Conservation (phyloP, 2,329 filamentous ascomycete species). For the Penicillium sp. region DNA sequence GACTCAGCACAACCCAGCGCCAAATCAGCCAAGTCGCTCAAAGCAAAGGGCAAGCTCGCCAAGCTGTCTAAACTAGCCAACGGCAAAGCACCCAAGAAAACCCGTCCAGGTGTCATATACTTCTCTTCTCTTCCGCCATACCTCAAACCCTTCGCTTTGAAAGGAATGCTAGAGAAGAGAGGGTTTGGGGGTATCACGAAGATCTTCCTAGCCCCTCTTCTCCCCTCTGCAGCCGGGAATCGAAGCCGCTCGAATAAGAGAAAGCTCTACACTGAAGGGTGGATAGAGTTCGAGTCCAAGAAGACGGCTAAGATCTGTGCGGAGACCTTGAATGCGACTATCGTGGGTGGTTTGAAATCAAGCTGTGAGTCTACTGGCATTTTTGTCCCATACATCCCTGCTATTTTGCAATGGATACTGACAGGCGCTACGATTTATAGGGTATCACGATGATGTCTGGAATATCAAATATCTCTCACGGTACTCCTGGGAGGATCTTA, state of each 20-base stretch:
- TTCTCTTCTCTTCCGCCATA: slow-evolving; percentile 41
- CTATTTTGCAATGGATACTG: background rate
- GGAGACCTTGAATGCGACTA: slow-evolving; percentile 39
- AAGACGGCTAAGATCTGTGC: slow-evolving; percentile 36
- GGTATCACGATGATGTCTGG: slow-evolving; percentile 40
- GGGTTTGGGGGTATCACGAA: slow-evolving; percentile 38
- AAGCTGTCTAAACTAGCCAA: slow-evolving; percentile 9
- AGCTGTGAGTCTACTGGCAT: slow-evolving; percentile 23
- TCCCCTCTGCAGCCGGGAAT: slow-evolving; percentile 19
- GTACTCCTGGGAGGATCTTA: slow-evolving; percentile 39
- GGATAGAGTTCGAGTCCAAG: slow-evolving; percentile 42
- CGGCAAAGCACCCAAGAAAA: slow-evolving; percentile 15
- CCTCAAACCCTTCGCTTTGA: slow-evolving; percentile 41
- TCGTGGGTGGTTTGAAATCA: slow-evolving; percentile 38
- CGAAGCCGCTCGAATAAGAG: slow-evolving; percentile 33
- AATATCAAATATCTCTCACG: slow-evolving; percentile 41
- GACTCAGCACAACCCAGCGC: slow-evolving; percentile 1
- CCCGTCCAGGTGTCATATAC: slow-evolving; percentile 39
- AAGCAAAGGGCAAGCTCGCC: slow-evolving; percentile 13
- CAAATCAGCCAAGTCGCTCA: slow-evolving; percentile 3
- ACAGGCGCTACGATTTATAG: background rate
- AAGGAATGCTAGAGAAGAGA: slow-evolving; percentile 34
- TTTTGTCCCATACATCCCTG: background rate
- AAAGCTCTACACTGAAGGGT: slow-evolving; percentile 40
- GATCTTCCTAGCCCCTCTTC: slow-evolving; percentile 37